Evolutionary conservation across 1,284 basidiomycete species (phyloP), one percentile per base, ranked within the genome.

Genomic region (Cryptococcus hybrid): DNA sequence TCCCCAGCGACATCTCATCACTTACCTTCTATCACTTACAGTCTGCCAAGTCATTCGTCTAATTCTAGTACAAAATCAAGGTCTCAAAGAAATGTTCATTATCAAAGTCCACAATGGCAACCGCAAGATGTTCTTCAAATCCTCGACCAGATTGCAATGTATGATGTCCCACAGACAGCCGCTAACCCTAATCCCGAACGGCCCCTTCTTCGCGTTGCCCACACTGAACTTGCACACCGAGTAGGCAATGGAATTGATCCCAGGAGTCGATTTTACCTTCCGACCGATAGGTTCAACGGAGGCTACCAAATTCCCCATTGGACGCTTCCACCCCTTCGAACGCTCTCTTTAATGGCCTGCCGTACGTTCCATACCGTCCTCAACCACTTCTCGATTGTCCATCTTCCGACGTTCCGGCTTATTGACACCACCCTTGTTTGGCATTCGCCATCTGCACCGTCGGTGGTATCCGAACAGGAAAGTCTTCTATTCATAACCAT

Each of bases 371-470:
- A 76, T 39, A 73, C 74, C 3, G 69, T 80, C n/a, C 67, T 79
- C 9, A 73, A 74, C 40, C 79, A 79, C 62, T 74, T 79, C 40
- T 73, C 77, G 5, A 73, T 80, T 51, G 66, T 81, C 15, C 80
- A 81, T 58, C 60, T 69, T 51, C 78, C 80, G 3, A 80, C 79
- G 0, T 80, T 81, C 68, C 68, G 67, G 40, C 64, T 81, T 13
- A 68, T 69, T 50, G 75, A 78, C 54, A 70, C 75, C 2, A 71
- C 78, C 2, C 71, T 3, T 78, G 76, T 49, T 70, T 80, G 2
- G 78, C 76, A 1, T 81, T 81, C 58, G 77, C 79, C 9, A 77
- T 80, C 51, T 80, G 79, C 61, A 79, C 79, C 2, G 70, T 79
- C 30, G 80, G 79, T 13, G 73, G 73, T 3, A 68, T 76, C 15